These are phyloP conservation scores for Apostasia shenzhenica DNA, from an alignment of 106 monocot genomes.

Conservation along the genomic window DNA sequence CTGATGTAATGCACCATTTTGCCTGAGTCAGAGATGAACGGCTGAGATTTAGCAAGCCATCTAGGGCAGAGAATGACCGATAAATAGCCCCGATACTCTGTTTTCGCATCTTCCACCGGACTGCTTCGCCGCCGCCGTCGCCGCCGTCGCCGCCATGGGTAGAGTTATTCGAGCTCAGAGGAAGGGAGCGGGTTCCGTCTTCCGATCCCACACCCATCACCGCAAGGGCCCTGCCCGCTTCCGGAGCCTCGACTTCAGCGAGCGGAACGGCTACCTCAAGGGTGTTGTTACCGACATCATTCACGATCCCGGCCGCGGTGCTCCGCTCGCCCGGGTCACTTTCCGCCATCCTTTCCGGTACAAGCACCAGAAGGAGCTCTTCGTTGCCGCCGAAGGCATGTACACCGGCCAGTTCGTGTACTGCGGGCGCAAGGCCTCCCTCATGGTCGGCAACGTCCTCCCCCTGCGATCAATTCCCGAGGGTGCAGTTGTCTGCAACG, in stretches of 20 bases:
- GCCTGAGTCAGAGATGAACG: too few species aligned
- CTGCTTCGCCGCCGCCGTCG: neutral
- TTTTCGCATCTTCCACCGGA: too few species aligned
- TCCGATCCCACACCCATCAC: slow-evolving; percentile 40
- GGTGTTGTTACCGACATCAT: slow-evolving; percentile 51
- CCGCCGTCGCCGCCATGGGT: slow-evolving; percentile 25
- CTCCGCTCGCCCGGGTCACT: slow-evolving; percentile 34
- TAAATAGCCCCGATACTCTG: too few species aligned
- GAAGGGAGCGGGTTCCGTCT: slow-evolving; percentile 42
- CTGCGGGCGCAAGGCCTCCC: slow-evolving; percentile 46
- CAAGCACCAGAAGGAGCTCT: slow-evolving; percentile 65
- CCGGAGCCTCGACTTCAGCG: slow-evolving; percentile 47
- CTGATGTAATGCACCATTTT: too few species aligned
- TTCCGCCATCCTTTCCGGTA: slow-evolving; percentile 43
- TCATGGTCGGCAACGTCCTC: slow-evolving; percentile 51
- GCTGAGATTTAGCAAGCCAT: too few species aligned
- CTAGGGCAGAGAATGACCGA: too few species aligned
- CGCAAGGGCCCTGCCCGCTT: slow-evolving; percentile 46
- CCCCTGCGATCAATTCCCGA: slow-evolving; percentile 31
- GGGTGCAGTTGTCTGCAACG: slow-evolving; percentile 40
- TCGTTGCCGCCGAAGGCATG: slow-evolving; percentile 53
- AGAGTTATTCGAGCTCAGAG: slow-evolving; percentile 47
- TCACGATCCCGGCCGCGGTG: slow-evolving; percentile 51
- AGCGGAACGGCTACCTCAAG: slow-evolving; percentile 54
- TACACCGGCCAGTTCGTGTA: slow-evolving; percentile 56